Base-by-base conservation (phyloP, 352 stramenopile species). In the Globisporangium middletonii region DNA sequence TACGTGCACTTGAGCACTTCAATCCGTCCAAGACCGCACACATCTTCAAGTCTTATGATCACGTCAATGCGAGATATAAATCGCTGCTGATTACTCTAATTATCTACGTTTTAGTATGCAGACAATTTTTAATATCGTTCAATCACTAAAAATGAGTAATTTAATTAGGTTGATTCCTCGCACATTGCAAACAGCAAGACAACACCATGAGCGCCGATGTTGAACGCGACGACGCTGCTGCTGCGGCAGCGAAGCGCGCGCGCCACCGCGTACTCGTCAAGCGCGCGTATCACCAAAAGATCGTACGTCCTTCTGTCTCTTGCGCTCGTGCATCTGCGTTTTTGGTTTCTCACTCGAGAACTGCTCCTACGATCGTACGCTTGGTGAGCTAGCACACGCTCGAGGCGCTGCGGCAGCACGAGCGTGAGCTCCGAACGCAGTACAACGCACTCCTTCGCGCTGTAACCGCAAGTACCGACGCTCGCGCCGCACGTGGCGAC, bases 251-350 rank as follows among this genome's bases (percentile, higher is more conserved):
- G 43, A 57, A 57, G 44, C 48, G 50, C 9, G 52, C 52, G 42
- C 47, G 49, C 41, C 67, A 75, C 49, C 61, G 67, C 18, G 52
- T 72, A 38, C 63, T 67, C n/a, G 67, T 75, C 53, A 71, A 75
- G 52, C 64, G 67, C 33, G 57, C 64, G n/a, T 75, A 75, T 44
- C 61, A 75, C 61, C 53, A 63, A 37, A 66, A 65, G 52, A 64
- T 72, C 26, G 67, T 71, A 35, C 28, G 67, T 56, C 2, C 12
- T 35, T 44, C 16, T 57, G 16, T n/a, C 4, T 50, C 35, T 54
- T 54, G 28, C 26, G 4, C 47, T 18, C 46, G 2, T 47, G n/a
- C 27, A 30, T 56, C 16, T 15, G 5, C 12, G 33, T 48, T 4
- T 23, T 23, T 23, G 23, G 23, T 19, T 6, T 57, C 42, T 38